Evolutionary conservation across 108 stramenopile species (phyloP).

Genomic region (Stephanodiscus minutulus): DNA sequence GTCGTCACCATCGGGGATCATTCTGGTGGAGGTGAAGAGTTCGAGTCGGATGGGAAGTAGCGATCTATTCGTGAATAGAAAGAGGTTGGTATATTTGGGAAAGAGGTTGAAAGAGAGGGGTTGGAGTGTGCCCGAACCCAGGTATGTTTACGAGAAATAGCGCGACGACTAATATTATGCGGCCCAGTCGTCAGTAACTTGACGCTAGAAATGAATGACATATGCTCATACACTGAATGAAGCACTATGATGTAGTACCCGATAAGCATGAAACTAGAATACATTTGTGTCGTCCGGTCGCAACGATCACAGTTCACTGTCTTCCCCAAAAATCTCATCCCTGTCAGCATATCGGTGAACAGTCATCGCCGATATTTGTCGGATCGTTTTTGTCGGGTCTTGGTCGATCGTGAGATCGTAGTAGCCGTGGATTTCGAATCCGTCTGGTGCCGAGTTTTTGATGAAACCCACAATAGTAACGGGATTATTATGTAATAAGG

Average conservation of each 20-base stretch:
- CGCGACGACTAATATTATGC: background rate
- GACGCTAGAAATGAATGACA: background rate
- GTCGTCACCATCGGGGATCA: slow-evolving; percentile 1
- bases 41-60: slow-evolving; percentile 24
- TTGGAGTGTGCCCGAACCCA: slow-evolving; percentile 31
- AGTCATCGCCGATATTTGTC: no score
- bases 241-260: background rate
- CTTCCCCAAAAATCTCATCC: background rate
- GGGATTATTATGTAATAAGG: no score
- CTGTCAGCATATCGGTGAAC: no score
- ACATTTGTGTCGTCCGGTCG: background rate
- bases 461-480: no score
- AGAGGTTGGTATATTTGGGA: slow-evolving; percentile 31
- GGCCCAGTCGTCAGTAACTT: background rate
- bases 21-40: slow-evolving; percentile 26
- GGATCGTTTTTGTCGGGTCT: no score
- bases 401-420: no score
- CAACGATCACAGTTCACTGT: no score
- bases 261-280: background rate
- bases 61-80: slow-evolving; percentile 43
- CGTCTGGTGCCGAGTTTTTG: no score
- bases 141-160: slow-evolving; percentile 25
- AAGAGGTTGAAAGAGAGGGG: slow-evolving; percentile 22
- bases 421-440: no score
- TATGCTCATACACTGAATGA: background rate